Base-by-base conservation (phyloP, 257 asterid genomes). In the Solanum peruvianum region DNA sequence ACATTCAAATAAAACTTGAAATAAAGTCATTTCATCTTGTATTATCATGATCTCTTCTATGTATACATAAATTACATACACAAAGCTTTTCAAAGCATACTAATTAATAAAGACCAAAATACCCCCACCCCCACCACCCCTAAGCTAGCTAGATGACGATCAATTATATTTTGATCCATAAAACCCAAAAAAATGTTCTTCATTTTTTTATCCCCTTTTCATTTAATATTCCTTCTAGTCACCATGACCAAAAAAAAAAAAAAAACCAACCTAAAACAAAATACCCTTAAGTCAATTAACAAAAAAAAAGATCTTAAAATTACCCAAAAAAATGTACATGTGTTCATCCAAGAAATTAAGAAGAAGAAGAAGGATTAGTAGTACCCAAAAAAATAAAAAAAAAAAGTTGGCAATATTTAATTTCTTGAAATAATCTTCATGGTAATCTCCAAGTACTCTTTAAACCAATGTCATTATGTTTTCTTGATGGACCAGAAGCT, bases 401-500 rank as follows among this genome's bases (percentile, higher is more conserved):
- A 39, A 20, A n/a, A 71, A 7, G n/a, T 13, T 0, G 3, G 42
- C 62, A 45, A 21, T 81, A 81, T 29, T 47, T 81, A 52, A 47
- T 10, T 49, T 80, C 16, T 13, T 77, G 9, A 44, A 58, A 15
- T 78, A 3, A 18, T 5, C 62, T 45, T 78, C 18, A 78, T 35
- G 98, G 98, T 29, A 47, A 86, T 89, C 92, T 91, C 93, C 93
- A 91, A 27, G 27, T 27, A 44, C 47, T 90, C 84, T 92, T 94
- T 4, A 94, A 89, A 86, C 97, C 98, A 33, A 94, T 93, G 69
- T 91, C 93, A 42, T 94, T 93, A 92, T 94, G 98, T 71, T 93
- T 94, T 87, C 96, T 91, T 4, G 97, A 94, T 0, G 98, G 98
- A 41, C 91, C 97, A 0, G 98, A 94, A 29, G 92, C 90, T 0